Percentiles rank a stretch among this genome's conserved stretches.
Evolutionary conservation across 331 rosid genomes (phyloP).

Genomic region (Phaseolus coccineus): DNA sequence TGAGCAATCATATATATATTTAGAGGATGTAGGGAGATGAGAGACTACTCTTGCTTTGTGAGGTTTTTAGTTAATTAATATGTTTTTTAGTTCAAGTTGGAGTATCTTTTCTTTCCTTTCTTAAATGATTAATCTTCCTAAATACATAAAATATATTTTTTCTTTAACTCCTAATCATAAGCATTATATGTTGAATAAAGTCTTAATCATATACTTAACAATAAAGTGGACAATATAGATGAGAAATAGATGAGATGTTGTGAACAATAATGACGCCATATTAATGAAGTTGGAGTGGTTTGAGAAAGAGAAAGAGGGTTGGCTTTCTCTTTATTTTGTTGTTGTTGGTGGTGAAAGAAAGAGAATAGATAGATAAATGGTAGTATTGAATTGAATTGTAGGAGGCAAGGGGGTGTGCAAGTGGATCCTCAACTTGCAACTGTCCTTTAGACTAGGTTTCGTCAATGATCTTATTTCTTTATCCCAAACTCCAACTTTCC

Average conservation of each 20-base stretch:
- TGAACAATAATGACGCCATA: background rate
- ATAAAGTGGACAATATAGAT: no score
- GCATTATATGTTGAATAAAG: no score
- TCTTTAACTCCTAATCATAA: no score
- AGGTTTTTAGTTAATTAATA: conserved; percentile 18
- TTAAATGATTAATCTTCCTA: background rate
- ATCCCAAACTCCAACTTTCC: conserved; percentile 43
- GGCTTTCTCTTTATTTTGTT: background rate
- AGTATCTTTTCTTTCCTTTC: background rate
- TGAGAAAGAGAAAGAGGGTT: background rate
- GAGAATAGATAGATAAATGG: conserved; percentile 6
- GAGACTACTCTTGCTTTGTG: background rate
- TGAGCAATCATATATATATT: conserved; percentile 11
- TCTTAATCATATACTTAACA: no score
- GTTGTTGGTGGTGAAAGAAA: background rate
- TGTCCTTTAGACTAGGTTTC: conserved; percentile 41
- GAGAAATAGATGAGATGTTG: background rate
- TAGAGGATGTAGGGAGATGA: conserved; percentile 14
- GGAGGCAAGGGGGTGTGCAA: conserved; percentile 42
- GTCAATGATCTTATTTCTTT: conserved; percentile 28
- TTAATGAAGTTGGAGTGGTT: conserved; percentile 8
- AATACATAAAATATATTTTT: no score
- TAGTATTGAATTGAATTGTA: conserved; percentile 32
- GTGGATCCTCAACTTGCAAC: conserved; percentile 58
- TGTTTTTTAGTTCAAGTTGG: conserved; percentile 49